Base-by-base conservation (phyloP, 2,329 filamentous ascomycete species). In the Colletotrichum tanaceti region DNA sequence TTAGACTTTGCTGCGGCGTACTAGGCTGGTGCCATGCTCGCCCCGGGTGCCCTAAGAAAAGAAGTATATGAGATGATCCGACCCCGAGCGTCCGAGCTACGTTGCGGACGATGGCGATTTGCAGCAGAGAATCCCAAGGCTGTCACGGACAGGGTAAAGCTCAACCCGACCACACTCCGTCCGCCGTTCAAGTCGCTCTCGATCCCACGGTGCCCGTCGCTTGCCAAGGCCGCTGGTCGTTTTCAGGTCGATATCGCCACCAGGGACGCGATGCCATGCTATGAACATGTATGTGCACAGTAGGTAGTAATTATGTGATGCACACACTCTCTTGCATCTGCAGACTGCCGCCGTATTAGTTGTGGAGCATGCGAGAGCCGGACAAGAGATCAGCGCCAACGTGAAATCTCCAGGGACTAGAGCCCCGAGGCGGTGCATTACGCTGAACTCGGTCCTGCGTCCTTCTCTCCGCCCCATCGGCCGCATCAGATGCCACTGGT, bases 231-330 rank as follows among this genome's bases (percentile, higher is more conserved):
- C 22, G 44, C 16, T 67, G 52, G 67, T 54, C 44, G 64, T 68
- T 70, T 70, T 68, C 67, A 70, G 67, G 67, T 70, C 64, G 58
- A 62, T 38, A 22, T 41, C 41, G 38, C 46, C 44, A 63, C 54
- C 47, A 39, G 39, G 39, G 59, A 63, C 41, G 67, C 49, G 28
- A 68, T 68, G 58, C 38, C 35, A 50, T 47, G 67, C 32, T 35
- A 35, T 35, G 32, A 35, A 35, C 22, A 52, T 20, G 50, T 4
- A 32, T 24, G 4, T 3, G 24, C 4, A 4, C 2, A 24, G 24
- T 20, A 20, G 50, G n/a, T n/a, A n/a, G n/a, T n/a, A n/a, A n/a
- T n/a, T n/a, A 38, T 35, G 32, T 53, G 52, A 53, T 54, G 64
- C 50, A 69, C 55, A 53, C 14, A 50, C 66, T 41, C 32, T 50